A percentile compares a stretch with the other conserved stretches of the same genome.
phyloP scores from a whole-genome alignment of 306 rosid genomes.

The Macrotyloma uniflorum region DNA sequence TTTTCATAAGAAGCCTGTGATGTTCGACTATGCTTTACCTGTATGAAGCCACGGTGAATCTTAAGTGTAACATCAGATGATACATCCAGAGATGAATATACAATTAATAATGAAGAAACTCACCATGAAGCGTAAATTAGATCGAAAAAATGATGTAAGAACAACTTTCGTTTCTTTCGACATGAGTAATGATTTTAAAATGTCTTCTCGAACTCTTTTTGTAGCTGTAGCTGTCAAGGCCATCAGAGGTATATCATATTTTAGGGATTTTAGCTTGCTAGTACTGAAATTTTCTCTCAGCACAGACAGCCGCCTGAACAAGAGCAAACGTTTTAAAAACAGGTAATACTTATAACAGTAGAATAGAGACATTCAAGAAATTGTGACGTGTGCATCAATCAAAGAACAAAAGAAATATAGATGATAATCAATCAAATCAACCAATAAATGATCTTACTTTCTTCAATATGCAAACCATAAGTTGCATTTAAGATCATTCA shows the following conservation, averaged over 20 bases:
- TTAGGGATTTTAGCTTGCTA: conserved; percentile 60
- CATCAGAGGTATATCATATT: conserved; percentile 82
- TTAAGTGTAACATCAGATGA: not conserved
- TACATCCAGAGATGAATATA: not conserved
- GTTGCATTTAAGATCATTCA: not conserved
- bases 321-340: conserved; percentile 29
- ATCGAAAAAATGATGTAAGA: conserved; percentile 83
- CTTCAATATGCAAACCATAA: not conserved
- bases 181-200: conserved; percentile 72
- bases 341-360: conserved; percentile 16
- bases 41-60: conserved; percentile 36
- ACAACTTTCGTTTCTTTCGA: conserved; percentile 72
- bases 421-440: not conserved
- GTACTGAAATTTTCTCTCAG: conserved; percentile 76
- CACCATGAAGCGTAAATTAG: conserved; percentile 78
- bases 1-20: conserved; percentile 65
- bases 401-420: conserved; percentile 15
- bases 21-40: conserved; percentile 85
- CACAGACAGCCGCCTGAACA: conserved; percentile 75
- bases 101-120: conserved; percentile 42
- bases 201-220: conserved; percentile 72
- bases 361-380: conserved; percentile 11
- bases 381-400: not conserved
- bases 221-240: conserved; percentile 98
- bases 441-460: conserved; percentile 13